These are phyloP conservation scores for Pachysandra terminalis DNA, from an alignment of 164 flowering plant genomes.

Conservation along the genomic window DNA sequence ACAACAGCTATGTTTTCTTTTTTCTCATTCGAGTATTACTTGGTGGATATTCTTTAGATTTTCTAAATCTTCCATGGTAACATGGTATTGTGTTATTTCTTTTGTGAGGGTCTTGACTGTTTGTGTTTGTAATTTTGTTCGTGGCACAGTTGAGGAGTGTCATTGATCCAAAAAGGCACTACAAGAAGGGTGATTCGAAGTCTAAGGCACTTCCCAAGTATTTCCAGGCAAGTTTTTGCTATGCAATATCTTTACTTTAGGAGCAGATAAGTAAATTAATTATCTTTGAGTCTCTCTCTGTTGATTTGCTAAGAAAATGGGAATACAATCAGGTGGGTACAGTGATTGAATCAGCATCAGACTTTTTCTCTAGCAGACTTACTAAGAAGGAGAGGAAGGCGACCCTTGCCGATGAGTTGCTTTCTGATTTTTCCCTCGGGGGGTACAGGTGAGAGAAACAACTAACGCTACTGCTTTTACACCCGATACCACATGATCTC, in stretches of 20 bases:
- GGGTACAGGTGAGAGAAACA: conserved; percentile 55
- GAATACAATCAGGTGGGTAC: conserved; percentile 64
- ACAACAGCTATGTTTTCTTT: not conserved
- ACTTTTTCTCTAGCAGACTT: conserved; percentile 67
- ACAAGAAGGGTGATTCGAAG: conserved; percentile 74
- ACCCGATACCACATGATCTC: not conserved
- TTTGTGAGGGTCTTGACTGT: not conserved
- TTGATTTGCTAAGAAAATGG: not conserved
- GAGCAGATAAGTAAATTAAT: not conserved
- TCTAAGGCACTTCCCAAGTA: conserved; percentile 71
- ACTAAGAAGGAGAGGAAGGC: conserved; percentile 86
- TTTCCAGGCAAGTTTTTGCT: conserved; percentile 58
- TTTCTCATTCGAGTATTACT: too few species aligned
- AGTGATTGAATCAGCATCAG: conserved; percentile 66
- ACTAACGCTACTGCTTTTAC: not conserved
- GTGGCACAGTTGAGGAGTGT: conserved; percentile 59
- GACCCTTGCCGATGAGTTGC: conserved; percentile 81
- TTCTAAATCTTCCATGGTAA: not conserved
- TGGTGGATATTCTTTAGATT: not conserved
- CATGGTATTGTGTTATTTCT: not conserved
- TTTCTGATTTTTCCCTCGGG: conserved; percentile 46
- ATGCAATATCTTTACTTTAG: not conserved
- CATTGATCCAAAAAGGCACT: conserved; percentile 89
- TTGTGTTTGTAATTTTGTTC: not conserved
- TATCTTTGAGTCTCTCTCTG: not conserved